Conservation (phyloP, 768 basidiomycete species). For the Suillus subalutaceus region DNA sequence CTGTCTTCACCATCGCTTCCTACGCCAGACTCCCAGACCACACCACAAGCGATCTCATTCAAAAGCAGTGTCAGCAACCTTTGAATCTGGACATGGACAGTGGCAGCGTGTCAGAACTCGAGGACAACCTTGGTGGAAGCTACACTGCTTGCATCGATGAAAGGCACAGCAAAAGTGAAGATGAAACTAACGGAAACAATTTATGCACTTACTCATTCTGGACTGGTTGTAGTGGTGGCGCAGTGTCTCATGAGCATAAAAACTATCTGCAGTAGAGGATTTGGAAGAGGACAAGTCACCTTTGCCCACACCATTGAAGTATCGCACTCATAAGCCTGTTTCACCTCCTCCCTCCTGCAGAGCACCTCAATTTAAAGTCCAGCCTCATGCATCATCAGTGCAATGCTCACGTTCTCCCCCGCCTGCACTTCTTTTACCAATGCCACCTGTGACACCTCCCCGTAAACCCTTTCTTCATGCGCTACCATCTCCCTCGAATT, state of each 20-base stretch:
- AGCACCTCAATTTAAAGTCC: too few species aligned
- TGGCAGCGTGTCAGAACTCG: constrained; percentile 39
- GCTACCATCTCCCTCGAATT: constrained; percentile 33
- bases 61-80: constrained; percentile 44
- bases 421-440: constrained; percentile 8
- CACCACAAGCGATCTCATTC: constrained; percentile 49
- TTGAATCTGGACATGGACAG: constrained; percentile 43
- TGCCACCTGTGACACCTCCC: constrained; percentile 27
- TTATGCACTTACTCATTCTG: constrained; percentile 22
- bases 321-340: too few species aligned
- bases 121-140: constrained; percentile 20
- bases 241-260: constrained; percentile 29
- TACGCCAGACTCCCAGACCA: constrained; percentile 60
- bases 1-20: constrained; percentile 64
- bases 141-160: constrained; percentile 16
- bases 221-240: constrained; percentile 21
- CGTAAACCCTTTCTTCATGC: constrained; percentile 21
- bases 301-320: too few species aligned
- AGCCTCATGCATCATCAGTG: too few species aligned
- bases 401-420: too few species aligned
- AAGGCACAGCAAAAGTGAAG: constrained; percentile 14
- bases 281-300: too few species aligned
- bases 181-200: constrained; percentile 27
- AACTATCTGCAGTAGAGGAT: not conserved
- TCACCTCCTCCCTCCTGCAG: too few species aligned